Evolutionary conservation across 106 monocot species (phyloP).

Genomic region (Dendrobium chrysotoxum): DNA sequence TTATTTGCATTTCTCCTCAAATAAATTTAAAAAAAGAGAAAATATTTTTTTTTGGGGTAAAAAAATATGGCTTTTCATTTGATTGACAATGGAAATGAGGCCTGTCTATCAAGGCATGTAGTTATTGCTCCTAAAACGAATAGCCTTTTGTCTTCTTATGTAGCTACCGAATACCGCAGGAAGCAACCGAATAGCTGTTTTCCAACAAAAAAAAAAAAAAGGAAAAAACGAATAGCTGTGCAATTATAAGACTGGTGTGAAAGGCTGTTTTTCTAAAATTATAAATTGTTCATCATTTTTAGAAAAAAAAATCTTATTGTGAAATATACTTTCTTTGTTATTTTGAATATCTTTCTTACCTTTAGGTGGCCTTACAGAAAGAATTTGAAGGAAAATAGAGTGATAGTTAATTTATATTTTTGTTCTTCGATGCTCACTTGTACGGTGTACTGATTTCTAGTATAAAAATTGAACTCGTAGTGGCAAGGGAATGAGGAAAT

Average conservation of each 20-base stretch:
- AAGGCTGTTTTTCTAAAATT: no score
- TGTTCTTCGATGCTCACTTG: neutral
- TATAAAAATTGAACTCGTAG: no score
- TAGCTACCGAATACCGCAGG: neutral
- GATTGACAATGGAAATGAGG: neutral
- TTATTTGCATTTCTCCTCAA: no score
- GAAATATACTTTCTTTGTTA: neutral
- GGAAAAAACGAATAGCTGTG: neutral
- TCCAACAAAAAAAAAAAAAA: no score
- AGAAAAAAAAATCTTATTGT: neutral
- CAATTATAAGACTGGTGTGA: neutral
- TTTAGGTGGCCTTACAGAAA: neutral
- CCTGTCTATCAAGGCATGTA: neutral
- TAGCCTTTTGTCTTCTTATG: neutral
- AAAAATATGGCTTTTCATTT: neutral
- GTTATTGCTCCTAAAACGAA: neutral
- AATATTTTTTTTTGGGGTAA: neutral
- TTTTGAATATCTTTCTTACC: neutral
- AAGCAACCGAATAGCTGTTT: no score
- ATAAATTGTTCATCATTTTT: no score
- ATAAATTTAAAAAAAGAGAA: neutral
- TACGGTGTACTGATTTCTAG: no score
- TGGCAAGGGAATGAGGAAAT: no score
- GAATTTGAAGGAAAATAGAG: neutral
- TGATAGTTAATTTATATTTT: neutral